Base-by-base conservation (phyloP, 208 protist genomes). In the Zelonia costaricensis region DNA sequence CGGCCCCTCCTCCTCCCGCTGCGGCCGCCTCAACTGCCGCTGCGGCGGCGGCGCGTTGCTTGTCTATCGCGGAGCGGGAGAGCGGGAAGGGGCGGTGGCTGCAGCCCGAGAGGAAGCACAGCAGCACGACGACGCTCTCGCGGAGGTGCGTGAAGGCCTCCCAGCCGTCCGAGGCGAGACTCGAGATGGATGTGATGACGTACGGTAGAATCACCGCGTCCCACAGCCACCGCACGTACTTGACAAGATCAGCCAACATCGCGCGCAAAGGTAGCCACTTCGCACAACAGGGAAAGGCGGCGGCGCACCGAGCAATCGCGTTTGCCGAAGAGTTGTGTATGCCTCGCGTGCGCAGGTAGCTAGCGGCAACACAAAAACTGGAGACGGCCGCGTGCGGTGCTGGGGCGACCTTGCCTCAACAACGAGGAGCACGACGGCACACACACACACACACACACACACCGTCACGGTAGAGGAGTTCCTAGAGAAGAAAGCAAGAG, bases 61-160 rank as follows among this genome's bases (percentile, higher is more conserved):
- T 31, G 3, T 52, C 65, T n/a, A 72, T 13, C 8, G 56, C 55
- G 22, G 65, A 64, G 0, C 57, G 56, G 2, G 58, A 69, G 0
- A 82, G 61, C 0, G 88, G 88, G 58, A 80, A 95, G n/a, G 45
- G 23, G 10, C 80, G 67, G 59, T 95, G 88, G 49, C 88, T 95
- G 45, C 84, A 57, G 2, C 88, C 83, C 16, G 69, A 74, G 30
- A 92, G 46, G 61, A 95, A 92, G 60, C 45, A 85, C 46, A 67
- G 43, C 9, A 95, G 48, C 20, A 94, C 85, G 40, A 72, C 70
- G 22, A 88, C 54, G 12, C 81, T 87, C 39, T 78, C 60, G 13
- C 60, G 43, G 18, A 92, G 62, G 52, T 82, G 59, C 8, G 48
- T 59, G 46, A 80, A 69, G 1, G 85, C 74, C 69, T 84, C 75